These are phyloP conservation scores for Tetrapisispora nanseiensis DNA, from an alignment of 805 yeast genomes.

Conservation along the genomic window DNA sequence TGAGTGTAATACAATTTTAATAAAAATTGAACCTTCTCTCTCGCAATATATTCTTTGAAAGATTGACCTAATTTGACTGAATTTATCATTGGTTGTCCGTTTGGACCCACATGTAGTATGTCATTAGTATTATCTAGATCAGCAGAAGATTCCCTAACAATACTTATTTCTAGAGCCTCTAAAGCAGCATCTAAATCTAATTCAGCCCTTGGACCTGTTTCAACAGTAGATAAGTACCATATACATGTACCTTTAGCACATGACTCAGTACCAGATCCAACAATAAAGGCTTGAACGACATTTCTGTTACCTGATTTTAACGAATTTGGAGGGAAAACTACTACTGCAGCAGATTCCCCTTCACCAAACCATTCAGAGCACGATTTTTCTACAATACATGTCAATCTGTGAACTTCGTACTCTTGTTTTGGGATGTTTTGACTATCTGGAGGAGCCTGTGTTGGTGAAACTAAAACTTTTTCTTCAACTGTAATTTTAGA, in stretches of 20 bases:
- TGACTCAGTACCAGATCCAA: conserved; percentile 80
- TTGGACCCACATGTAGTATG: conserved; percentile 42
- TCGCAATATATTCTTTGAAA: conserved; percentile 75
- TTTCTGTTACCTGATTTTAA: conserved; percentile 53
- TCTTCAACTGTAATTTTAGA: conserved; percentile 66
- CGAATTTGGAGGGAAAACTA: conserved; percentile 85
- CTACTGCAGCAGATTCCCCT: conserved; percentile 74
- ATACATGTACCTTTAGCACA: conserved; percentile 81
- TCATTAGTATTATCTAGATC: conserved; percentile 49
- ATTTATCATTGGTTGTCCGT: conserved; percentile 62
- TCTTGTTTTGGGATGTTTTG: conserved; percentile 36
- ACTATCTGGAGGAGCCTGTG: conserved; percentile 43
- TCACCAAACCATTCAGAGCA: conserved; percentile 90
- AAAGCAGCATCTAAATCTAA: conserved; percentile 74
- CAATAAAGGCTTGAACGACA: conserved; percentile 79
- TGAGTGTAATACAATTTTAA: conserved; percentile 56
- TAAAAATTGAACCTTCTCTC: conserved; percentile 53
- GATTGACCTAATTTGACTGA: conserved; percentile 82
- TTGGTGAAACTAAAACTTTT: conserved; percentile 66
- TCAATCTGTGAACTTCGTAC: conserved; percentile 60
- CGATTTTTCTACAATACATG: conserved; percentile 73
- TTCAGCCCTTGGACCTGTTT: conserved; percentile 58
- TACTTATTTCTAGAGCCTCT: conserved; percentile 65
- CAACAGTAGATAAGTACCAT: conserved; percentile 82
- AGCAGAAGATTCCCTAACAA: conserved; percentile 64